Percentiles rank a stretch among this genome's conserved stretches.
Conservation (phyloP, 2,329 filamentous ascomycete species). For the Fusarium brevicatenulatum region DNA sequence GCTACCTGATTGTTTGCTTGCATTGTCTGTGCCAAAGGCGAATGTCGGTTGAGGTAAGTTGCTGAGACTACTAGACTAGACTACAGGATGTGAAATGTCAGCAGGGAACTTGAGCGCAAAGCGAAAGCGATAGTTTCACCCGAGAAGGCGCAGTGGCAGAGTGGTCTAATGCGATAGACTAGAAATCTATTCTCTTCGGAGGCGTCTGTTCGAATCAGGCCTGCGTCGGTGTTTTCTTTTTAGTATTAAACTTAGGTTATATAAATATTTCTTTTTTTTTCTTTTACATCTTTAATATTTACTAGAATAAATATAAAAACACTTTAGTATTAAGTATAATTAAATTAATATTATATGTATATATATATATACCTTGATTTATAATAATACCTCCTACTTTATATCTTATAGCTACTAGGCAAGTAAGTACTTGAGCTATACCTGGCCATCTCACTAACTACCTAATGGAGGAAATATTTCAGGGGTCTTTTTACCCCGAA, state of each 20-base stretch:
- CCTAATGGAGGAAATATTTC: background rate
- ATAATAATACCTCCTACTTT: no score
- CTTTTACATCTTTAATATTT: no score
- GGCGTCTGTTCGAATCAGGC: slow-evolving; percentile 35
- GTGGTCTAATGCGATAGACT: slow-evolving; percentile 37
- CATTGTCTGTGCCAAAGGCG: no score
- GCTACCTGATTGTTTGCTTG: background rate
- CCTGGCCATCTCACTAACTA: background rate
- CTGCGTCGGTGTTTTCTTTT: slow-evolving; percentile 25
- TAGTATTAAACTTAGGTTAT: no score
- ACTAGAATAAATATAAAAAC: no score
- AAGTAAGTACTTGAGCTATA: background rate
- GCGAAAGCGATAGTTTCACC: rapidly evolving
- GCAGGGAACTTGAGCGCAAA: rapidly evolving
- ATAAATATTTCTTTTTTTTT: no score
- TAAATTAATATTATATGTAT: background rate
- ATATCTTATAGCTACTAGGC: background rate
- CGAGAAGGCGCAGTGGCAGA: slow-evolving; percentile 29
- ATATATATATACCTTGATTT: no score
- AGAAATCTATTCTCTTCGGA: slow-evolving; percentile 36
- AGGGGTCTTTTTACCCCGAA: background rate
- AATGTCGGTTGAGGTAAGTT: background rate
- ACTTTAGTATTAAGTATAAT: no score
- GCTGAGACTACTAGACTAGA: background rate
- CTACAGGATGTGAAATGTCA: rapidly evolving